Percentiles rank a stretch among this genome's conserved stretches.
phyloP scores from a whole-genome alignment of 2,329 filamentous ascomycete species.

The Elsinoe australis region DNA sequence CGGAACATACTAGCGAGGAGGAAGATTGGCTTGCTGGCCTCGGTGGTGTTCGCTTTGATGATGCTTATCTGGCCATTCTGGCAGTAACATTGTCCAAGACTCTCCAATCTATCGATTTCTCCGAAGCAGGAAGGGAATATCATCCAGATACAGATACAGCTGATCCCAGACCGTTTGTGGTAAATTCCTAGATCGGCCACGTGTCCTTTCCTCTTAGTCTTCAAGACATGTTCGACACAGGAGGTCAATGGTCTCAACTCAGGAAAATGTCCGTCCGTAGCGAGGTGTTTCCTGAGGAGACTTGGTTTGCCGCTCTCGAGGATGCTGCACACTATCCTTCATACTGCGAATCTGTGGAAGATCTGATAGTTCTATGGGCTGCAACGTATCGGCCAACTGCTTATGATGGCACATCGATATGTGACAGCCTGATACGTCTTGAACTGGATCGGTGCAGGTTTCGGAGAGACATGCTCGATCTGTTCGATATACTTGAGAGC shows the following conservation, averaged over 20 bases:
- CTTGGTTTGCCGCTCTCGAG: not conserved
- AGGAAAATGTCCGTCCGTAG: not conserved
- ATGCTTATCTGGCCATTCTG: not conserved
- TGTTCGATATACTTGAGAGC: not conserved
- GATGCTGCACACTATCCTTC: not conserved
- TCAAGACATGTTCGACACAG: not conserved
- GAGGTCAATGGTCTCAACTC: not conserved
- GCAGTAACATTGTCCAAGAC: not conserved
- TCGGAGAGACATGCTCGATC: not conserved
- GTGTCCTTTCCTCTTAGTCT: not conserved
- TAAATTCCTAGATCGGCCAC: not conserved
- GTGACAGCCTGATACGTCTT: not conserved
- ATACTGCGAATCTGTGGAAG: not conserved
- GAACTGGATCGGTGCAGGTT: not conserved
- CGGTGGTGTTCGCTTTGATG: not conserved
- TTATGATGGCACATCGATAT: not conserved
- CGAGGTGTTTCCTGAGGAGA: not conserved
- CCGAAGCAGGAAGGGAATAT: not conserved
- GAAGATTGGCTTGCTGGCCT: not conserved
- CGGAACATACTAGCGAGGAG: no score
- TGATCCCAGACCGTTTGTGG: not conserved
- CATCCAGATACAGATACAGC: not conserved
- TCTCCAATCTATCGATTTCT: not conserved
- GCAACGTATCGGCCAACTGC: no score
- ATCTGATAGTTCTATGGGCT: not conserved